Evolutionary conservation across 805 yeast genomes (phyloP).

Genomic region (Limtongozyma cylindracea): DNA sequence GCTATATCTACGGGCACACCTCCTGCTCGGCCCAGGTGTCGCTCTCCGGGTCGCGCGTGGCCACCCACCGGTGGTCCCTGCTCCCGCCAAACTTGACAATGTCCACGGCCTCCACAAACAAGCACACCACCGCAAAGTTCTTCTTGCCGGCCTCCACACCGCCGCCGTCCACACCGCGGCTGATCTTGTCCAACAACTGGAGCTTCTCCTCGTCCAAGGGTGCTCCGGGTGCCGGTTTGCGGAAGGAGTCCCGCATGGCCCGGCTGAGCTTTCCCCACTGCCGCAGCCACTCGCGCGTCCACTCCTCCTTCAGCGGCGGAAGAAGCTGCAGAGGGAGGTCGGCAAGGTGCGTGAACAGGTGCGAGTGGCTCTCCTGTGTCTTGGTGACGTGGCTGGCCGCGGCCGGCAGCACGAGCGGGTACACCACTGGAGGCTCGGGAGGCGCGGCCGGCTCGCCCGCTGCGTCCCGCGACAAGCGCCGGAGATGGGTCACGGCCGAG

Average conservation of each 20-base stretch:
- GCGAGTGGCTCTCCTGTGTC: no score
- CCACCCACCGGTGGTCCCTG: slow-evolving; percentile 25
- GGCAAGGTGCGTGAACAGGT: no score
- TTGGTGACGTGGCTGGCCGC: no score
- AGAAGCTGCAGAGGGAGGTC: slow-evolving; percentile 3
- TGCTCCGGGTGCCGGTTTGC: slow-evolving; percentile 53
- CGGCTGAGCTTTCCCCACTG: slow-evolving; percentile 40
- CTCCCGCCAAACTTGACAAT: slow-evolving; percentile 29
- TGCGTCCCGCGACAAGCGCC: background rate
- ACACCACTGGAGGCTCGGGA: slow-evolving; percentile 5
- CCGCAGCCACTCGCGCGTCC: slow-evolving; percentile 36
- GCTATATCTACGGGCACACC: slow-evolving; percentile 35
- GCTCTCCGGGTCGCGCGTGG: slow-evolving; percentile 24
- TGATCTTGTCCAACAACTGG: slow-evolving; percentile 39
- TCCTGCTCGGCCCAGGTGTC: slow-evolving; percentile 50
- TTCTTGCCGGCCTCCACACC: slow-evolving; percentile 34
- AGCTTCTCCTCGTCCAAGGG: slow-evolving; percentile 25
- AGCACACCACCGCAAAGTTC: slow-evolving; percentile 42
- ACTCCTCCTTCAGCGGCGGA: slow-evolving; percentile 35
- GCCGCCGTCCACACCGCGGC: slow-evolving; percentile 66
- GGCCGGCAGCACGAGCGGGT: slow-evolving; percentile 8
- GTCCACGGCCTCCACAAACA: slow-evolving; percentile 53
- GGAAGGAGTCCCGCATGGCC: slow-evolving; percentile 33
- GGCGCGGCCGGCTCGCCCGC: background rate
- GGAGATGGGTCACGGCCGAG: slow-evolving; percentile 1